These are phyloP conservation scores for Fusarium nurragi DNA, from an alignment of 2,329 filamentous ascomycete genomes.

Conservation along the genomic window DNA sequence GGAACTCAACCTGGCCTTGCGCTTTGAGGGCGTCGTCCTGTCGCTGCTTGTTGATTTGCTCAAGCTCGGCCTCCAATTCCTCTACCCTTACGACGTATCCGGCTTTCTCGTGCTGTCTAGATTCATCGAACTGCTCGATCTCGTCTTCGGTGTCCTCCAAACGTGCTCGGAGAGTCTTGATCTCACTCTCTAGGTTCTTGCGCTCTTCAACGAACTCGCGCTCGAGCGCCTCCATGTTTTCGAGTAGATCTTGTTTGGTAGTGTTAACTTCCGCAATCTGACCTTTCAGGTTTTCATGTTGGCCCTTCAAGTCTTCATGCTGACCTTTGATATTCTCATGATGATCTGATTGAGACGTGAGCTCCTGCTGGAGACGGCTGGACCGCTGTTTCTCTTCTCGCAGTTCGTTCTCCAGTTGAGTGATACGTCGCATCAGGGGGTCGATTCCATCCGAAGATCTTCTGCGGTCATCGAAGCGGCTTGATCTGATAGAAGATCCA, in stretches of 20 bases:
- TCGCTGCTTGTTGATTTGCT: constrained; percentile 67
- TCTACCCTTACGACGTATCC: constrained; percentile 74
- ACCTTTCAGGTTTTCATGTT: constrained; percentile 65
- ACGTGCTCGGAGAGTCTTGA: constrained; percentile 77
- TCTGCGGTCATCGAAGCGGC: constrained; percentile 55
- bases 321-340: constrained; percentile 71
- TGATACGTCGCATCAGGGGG: constrained; percentile 58
- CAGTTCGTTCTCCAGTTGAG: constrained; percentile 81
- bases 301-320: constrained; percentile 60
- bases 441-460: constrained; percentile 60
- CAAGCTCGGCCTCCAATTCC: constrained; percentile 75
- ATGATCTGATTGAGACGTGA: constrained; percentile 64
- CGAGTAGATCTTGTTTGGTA: constrained; percentile 91
- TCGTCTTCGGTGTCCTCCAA: constrained; percentile 93
- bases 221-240: constrained; percentile 93
- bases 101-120: constrained; percentile 82
- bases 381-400: constrained; percentile 75
- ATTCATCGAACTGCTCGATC: constrained; percentile 83
- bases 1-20: constrained; percentile 70
- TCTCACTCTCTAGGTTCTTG: constrained; percentile 82
- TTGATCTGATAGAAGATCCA: constrained; percentile 59
- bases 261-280: constrained; percentile 87
- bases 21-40: constrained; percentile 66
- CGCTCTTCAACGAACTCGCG: constrained; percentile 88
- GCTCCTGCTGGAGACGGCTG: constrained; percentile 74